Evolutionary conservation across 345 rosid species (phyloP).

Genomic region (Pistacia integerrima): DNA sequence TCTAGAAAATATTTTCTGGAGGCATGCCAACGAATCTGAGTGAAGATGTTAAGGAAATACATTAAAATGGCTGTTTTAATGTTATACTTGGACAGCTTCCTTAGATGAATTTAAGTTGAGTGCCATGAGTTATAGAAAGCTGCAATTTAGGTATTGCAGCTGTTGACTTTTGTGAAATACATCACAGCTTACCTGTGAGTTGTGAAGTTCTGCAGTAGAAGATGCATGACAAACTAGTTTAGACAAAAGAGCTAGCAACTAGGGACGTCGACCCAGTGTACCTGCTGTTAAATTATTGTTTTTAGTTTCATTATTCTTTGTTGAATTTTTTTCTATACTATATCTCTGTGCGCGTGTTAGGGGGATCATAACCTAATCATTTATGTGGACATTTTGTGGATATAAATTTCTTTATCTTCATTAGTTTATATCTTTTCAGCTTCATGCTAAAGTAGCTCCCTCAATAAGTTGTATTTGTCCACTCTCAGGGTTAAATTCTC

Average conservation of each 20-base stretch:
- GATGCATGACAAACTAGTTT: slow-evolving; percentile 5
- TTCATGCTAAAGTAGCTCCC: not conserved
- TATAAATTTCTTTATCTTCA: not conserved
- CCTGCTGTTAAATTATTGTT: not conserved
- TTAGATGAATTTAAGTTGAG: not conserved
- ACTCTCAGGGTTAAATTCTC: not conserved
- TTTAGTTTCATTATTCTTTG: not conserved
- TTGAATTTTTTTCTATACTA: not conserved
- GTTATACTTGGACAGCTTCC: not conserved
- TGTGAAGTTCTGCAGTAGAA: not conserved
- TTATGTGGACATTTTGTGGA: not conserved
- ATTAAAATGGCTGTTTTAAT: not conserved
- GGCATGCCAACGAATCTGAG: not conserved
- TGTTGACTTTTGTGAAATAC: not conserved
- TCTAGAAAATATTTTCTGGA: not conserved
- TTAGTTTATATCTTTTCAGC: not conserved
- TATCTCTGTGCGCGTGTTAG: not conserved
- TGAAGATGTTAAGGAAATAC: not conserved
- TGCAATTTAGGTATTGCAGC: not conserved
- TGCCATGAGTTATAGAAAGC: not conserved
- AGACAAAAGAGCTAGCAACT: not conserved
- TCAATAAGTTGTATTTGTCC: not conserved
- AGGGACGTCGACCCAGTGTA: not conserved
- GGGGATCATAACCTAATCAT: not conserved
- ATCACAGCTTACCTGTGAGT: not conserved